Percentiles rank a stretch among this genome's conserved stretches.
These are phyloP conservation scores for Sarcodon sp. DNA, from an alignment of 768 basidiomycete species.

Conservation along the genomic window DNA sequence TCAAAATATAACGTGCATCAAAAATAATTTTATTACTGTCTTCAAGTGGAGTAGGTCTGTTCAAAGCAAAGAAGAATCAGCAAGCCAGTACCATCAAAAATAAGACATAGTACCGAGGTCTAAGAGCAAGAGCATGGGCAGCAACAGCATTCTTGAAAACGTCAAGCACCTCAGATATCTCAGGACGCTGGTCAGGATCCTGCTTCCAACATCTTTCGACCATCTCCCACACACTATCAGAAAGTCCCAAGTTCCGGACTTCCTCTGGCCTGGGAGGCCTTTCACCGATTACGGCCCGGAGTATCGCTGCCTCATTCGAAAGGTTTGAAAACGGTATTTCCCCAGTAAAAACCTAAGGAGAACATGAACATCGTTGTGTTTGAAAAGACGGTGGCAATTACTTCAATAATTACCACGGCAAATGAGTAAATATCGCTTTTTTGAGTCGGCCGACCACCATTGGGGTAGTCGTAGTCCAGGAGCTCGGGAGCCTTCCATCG, in stretches of 20 bases:
- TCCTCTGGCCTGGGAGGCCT: not conserved
- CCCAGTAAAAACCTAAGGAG: not conserved
- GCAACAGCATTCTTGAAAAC: too few relatives aligned
- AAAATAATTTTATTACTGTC: too few relatives aligned
- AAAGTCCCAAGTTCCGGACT: not conserved
- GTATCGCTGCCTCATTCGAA: not conserved
- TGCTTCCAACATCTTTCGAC: not conserved
- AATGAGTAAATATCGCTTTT: not conserved
- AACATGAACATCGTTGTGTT: too few relatives aligned
- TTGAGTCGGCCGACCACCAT: not conserved
- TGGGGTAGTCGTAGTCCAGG: not conserved
- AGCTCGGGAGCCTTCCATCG: constrained; percentile 3
- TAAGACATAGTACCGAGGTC: too few relatives aligned
- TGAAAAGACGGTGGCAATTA: constrained; percentile 1
- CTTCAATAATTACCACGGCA: not conserved
- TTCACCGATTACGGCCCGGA: not conserved
- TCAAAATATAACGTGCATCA: too few relatives aligned
- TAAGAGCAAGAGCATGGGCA: too few relatives aligned
- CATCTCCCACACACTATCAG: not conserved
- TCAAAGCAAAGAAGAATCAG: too few relatives aligned
- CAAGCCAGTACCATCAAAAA: too few relatives aligned
- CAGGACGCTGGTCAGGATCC: not conserved
- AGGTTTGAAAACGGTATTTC: not conserved
- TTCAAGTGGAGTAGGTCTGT: too few relatives aligned
- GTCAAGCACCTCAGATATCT: too few relatives aligned